Evolutionary conservation across 192 early-diverging fungal species (phyloP).

Genomic region (Podila minutissima): DNA sequence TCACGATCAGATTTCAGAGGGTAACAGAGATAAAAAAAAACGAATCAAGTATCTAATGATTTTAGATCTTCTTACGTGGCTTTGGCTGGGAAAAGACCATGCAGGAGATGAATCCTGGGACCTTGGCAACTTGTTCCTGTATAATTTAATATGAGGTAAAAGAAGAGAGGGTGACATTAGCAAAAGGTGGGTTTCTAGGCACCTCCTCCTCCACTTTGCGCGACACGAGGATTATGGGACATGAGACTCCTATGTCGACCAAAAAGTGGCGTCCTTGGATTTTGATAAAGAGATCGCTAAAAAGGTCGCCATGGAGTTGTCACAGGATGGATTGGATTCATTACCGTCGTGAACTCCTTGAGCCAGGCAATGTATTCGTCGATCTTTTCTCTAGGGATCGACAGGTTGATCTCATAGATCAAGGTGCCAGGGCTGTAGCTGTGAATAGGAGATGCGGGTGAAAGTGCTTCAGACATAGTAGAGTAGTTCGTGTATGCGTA

Average conservation of each 20-base stretch:
- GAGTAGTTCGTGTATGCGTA: neutral
- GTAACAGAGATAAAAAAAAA: neutral
- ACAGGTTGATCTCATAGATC: slow-evolving; percentile 63
- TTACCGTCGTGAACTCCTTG: slow-evolving; percentile 53
- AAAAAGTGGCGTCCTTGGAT: too few relatives aligned
- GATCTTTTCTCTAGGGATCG: slow-evolving; percentile 58
- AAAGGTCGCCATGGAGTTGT: too few relatives aligned
- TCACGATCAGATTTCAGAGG: neutral
- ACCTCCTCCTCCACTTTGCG: too few relatives aligned
- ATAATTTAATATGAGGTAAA: neutral
- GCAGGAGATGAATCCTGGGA: slow-evolving; percentile 42
- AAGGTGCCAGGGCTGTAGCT: slow-evolving; percentile 47
- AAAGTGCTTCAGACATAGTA: neutral
- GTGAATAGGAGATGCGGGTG: slow-evolving; percentile 7
- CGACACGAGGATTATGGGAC: too few relatives aligned
- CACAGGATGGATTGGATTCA: neutral
- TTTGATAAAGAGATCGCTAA: too few relatives aligned
- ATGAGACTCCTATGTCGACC: too few relatives aligned
- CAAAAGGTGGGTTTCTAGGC: neutral
- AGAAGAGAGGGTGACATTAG: neutral
- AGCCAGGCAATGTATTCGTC: slow-evolving; percentile 61
- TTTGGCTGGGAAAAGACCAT: slow-evolving; percentile 53
- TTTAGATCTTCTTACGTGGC: slow-evolving; percentile 22
- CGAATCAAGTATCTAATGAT: neutral
- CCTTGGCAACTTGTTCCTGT: slow-evolving; percentile 41